phyloP scores from a whole-genome alignment of 345 rosid species.

The Zanthoxylum bungeanum region DNA sequence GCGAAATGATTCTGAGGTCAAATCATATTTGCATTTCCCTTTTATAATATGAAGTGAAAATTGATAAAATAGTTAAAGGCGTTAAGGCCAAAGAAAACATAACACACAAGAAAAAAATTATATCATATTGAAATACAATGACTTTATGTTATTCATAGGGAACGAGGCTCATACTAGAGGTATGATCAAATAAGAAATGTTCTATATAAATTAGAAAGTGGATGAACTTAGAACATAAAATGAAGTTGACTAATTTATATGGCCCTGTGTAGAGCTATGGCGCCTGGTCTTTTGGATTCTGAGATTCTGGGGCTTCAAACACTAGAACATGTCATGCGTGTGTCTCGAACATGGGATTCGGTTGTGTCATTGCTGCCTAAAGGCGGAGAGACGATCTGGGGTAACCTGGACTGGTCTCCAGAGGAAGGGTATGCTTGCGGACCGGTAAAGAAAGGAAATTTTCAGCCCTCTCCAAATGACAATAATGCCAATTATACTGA shows the following conservation, averaged over 20 bases:
- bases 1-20: background rate
- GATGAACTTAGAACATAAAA: constrained; percentile 4
- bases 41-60: background rate
- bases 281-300: constrained; percentile 45
- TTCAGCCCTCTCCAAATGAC: constrained; percentile 18
- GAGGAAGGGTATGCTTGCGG: constrained; percentile 48
- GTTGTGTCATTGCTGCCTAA: constrained; percentile 60
- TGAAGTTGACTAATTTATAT: constrained; percentile 5
- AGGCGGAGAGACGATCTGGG: constrained; percentile 83
- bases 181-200: background rate
- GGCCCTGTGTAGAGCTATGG: constrained; percentile 46
- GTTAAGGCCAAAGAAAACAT: background rate
- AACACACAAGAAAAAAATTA: background rate
- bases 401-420: constrained; percentile 54
- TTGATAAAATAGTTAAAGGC: background rate
- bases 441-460: constrained; percentile 32
- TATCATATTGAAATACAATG: background rate
- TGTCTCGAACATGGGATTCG: constrained; percentile 78
- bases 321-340: constrained; percentile 49
- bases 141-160: background rate
- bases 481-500: constrained; percentile 29
- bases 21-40: background rate
- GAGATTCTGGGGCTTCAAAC: constrained; percentile 58
- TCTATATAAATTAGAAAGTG: background rate
- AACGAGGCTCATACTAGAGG: background rate